Evolutionary conservation across 352 stramenopile species (phyloP).

Genomic region (Pythium phragmiticola): DNA sequence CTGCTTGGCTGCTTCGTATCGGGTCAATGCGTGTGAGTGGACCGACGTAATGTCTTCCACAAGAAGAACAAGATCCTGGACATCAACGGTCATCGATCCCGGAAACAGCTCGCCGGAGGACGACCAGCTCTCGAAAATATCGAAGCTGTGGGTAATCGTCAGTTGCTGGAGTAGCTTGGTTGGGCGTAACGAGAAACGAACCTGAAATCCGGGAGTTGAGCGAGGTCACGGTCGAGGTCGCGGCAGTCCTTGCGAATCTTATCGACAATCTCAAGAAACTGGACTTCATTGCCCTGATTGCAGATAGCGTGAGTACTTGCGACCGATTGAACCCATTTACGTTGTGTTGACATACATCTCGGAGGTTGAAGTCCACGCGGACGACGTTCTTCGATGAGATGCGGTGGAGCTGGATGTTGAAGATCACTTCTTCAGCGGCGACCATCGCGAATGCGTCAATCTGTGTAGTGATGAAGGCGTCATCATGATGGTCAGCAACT

Average conservation of each 20-base stretch:
- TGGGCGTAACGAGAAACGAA: conserved; percentile 29
- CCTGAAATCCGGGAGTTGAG: conserved; percentile 62
- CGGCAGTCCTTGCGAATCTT: conserved; percentile 61
- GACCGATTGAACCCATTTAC: not conserved
- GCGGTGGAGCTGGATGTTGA: conserved; percentile 57
- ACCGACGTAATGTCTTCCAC: conserved; percentile 57
- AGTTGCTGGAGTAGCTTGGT: not conserved
- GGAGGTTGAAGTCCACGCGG: conserved; percentile 72
- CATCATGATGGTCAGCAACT: conserved; percentile 28
- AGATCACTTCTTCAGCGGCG: conserved; percentile 65
- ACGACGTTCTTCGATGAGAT: conserved; percentile 49
- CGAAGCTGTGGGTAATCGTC: conserved; percentile 40
- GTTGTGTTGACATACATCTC: conserved; percentile 31
- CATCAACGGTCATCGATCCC: conserved; percentile 40
- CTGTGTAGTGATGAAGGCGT: conserved; percentile 29
- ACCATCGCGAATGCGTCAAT: conserved; percentile 66
- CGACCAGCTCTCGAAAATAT: conserved; percentile 67
- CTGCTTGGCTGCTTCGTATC: conserved; percentile 67
- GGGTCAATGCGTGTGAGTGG: conserved; percentile 45
- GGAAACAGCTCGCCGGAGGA: conserved; percentile 47
- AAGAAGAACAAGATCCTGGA: conserved; percentile 50
- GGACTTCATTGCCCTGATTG: conserved; percentile 54
- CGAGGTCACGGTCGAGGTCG: conserved; percentile 60
- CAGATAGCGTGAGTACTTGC: not conserved
- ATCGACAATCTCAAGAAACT: conserved; percentile 67